These are phyloP conservation scores for Termitomyces sp. DNA, from an alignment of 768 basidiomycete genomes.

Conservation along the genomic window DNA sequence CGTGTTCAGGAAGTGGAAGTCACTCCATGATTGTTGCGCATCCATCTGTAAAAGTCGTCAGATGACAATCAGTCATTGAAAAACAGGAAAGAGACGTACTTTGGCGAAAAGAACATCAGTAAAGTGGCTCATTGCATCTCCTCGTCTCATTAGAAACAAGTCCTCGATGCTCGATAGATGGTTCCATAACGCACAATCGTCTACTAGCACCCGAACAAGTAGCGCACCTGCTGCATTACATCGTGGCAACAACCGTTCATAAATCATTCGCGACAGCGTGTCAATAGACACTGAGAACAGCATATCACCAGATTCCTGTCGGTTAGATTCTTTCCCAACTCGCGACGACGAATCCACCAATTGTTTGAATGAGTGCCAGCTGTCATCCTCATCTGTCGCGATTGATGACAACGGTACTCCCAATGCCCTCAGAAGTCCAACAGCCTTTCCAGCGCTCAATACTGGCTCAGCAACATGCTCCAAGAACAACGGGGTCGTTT, in stretches of 20 bases:
- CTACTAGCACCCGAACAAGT: conserved; percentile 55
- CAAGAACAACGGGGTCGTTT: conserved; percentile 57
- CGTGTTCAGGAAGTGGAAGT: conserved; percentile 82
- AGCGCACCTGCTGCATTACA: conserved; percentile 49
- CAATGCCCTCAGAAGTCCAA: conserved; percentile 69
- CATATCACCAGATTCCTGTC: conserved; percentile 10
- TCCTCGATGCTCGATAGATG: conserved; percentile 67
- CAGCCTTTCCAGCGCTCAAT: conserved; percentile 69
- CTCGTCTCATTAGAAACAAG: conserved; percentile 69
- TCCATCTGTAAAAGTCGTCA: conserved; percentile 55
- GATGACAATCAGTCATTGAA: neutral
- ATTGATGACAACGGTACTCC: conserved; percentile 25
- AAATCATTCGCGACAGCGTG: conserved; percentile 56
- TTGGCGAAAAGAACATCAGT: conserved; percentile 71
- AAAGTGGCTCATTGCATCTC: conserved; percentile 76
- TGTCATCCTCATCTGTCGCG: conserved; percentile 18
- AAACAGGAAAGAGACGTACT: conserved; percentile 32
- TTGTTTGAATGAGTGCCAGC: conserved; percentile 41
- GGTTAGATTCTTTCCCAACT: neutral
- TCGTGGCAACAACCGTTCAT: conserved; percentile 56
- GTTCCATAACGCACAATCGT: conserved; percentile 61
- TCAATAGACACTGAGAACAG: conserved; percentile 56
- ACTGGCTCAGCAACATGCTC: conserved; percentile 54
- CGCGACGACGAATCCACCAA: conserved; percentile 25
- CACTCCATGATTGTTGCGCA: conserved; percentile 63